Percentiles rank a stretch among this genome's conserved stretches.
Evolutionary conservation across 768 basidiomycete species (phyloP).

Genomic region (Lyophyllum decastes): DNA sequence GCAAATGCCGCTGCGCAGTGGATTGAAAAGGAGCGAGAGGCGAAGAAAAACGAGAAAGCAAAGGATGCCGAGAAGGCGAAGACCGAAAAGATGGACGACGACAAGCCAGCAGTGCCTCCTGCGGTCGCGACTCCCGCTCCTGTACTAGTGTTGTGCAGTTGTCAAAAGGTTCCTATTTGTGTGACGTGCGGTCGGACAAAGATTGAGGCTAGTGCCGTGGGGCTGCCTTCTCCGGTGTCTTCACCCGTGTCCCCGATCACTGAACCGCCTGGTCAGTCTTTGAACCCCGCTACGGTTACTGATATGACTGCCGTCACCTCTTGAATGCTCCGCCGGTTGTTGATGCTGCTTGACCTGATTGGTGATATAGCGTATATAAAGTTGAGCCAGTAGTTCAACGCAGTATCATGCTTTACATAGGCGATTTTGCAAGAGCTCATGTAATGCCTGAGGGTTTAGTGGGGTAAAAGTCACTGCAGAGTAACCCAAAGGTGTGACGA

Average conservation of each 20-base stretch:
- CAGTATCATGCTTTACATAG: too few species aligned
- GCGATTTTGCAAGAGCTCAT: too few species aligned
- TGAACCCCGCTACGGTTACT: neutral
- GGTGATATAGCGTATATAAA: too few species aligned
- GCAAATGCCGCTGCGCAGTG: conserved; percentile 38
- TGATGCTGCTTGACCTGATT: too few species aligned
- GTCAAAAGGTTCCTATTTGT: neutral
- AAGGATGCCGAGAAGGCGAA: conserved; percentile 26
- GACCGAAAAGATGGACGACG: conserved; percentile 1
- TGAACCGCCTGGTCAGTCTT: neutral
- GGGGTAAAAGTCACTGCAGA: too few species aligned
- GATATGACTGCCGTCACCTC: neutral
- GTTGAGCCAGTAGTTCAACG: too few species aligned
- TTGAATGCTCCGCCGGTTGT: neutral
- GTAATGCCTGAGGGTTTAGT: too few species aligned
- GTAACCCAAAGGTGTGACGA: too few species aligned
- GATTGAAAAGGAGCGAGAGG: conserved; percentile 40
- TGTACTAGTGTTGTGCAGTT: neutral
- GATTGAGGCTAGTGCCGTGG: neutral
- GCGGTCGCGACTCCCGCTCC: neutral
- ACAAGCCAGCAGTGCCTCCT: neutral
- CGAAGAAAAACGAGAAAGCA: conserved; percentile 19
- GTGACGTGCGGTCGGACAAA: conserved; percentile 4
- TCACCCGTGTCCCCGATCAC: neutral
- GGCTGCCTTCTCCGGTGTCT: neutral